A percentile compares a stretch with the other conserved stretches of the same genome.
Evolutionary conservation across 192 early-diverging fungal species (phyloP).

Genomic region (Lunasporangiospora selenospora): DNA sequence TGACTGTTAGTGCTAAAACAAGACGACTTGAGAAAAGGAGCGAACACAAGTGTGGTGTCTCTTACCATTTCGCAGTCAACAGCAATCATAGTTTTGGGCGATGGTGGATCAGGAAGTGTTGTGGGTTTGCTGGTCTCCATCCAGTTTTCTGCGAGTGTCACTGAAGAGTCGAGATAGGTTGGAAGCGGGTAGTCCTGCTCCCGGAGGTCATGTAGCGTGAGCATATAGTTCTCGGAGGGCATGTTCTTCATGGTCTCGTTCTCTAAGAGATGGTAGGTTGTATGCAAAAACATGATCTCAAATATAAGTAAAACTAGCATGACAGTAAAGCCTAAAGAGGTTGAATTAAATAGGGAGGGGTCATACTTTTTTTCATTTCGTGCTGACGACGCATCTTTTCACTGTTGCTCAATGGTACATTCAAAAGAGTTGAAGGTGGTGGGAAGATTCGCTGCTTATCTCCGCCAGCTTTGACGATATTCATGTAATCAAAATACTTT

Average conservation of each 20-base stretch:
- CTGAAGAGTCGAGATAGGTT: constrained; percentile 5
- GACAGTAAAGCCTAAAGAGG: too few species aligned
- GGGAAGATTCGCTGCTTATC: constrained; percentile 27
- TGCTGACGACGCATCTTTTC: constrained; percentile 6
- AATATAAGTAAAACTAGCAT: too few species aligned
- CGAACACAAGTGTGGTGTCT: background rate
- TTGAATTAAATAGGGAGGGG: background rate
- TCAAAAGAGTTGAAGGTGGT: constrained; percentile 16
- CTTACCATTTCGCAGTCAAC: constrained; percentile 72
- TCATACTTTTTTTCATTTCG: constrained; percentile 13
- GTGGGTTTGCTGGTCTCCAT: constrained; percentile 15
- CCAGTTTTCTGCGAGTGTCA: constrained; percentile 6
- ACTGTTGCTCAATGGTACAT: constrained; percentile 26
- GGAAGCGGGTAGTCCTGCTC: constrained; percentile 30
- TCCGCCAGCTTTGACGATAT: constrained; percentile 29
- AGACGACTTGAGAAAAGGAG: background rate
- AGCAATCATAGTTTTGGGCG: constrained; percentile 41
- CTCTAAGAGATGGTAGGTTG: background rate
- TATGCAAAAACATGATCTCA: too few species aligned
- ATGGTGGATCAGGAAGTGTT: background rate
- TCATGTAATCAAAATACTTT: constrained; percentile 36
- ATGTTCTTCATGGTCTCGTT: background rate
- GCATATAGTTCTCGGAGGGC: constrained; percentile 12
- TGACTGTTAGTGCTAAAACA: background rate
- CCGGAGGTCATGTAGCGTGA: constrained; percentile 8